phyloP scores from a whole-genome alignment of 768 basidiomycete species.

The Termitomyces sp. region DNA sequence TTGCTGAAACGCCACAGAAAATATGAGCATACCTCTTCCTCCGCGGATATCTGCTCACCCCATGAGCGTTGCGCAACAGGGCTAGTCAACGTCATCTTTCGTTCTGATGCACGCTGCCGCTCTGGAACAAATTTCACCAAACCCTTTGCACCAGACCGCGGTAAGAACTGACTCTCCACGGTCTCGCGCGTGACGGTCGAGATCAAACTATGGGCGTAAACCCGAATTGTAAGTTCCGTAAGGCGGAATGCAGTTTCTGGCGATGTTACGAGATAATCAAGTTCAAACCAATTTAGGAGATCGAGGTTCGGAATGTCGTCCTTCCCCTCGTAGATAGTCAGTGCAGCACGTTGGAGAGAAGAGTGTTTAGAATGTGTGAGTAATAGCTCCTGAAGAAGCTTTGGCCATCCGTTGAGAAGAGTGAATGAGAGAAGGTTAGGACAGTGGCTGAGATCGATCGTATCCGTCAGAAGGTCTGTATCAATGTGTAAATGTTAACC shows the following conservation, averaged over 20 bases:
- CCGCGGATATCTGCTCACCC: conserved; percentile 6
- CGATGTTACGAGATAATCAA: conserved; percentile 7
- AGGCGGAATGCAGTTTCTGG: conserved; percentile 8
- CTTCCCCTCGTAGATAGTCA: conserved; percentile 13
- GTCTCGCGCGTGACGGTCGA: conserved; percentile 7
- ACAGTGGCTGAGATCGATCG: conserved; percentile 9
- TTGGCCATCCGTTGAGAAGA: conserved; percentile 14
- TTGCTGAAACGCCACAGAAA: neutral
- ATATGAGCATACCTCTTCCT: neutral
- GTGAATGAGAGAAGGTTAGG: conserved; percentile 14
- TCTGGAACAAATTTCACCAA: conserved; percentile 11
- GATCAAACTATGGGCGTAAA: conserved; percentile 9
- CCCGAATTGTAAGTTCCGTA: conserved; percentile 6
- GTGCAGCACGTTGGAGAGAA: conserved; percentile 1
- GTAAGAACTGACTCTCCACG: conserved; percentile 9
- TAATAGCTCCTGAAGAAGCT: conserved; percentile 9
- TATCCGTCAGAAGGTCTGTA: conserved; percentile 5
- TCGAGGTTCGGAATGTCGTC: conserved; percentile 13
- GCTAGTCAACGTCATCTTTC: conserved; percentile 1
- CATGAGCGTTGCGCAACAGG: conserved; percentile 9
- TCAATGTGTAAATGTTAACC: neutral
- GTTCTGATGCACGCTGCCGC: conserved; percentile 1
- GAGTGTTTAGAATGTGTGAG: conserved; percentile 2
- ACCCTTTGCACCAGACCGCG: conserved; percentile 9
- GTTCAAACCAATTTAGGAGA: conserved; percentile 12